These are phyloP conservation scores for Physaria fendleri DNA, from an alignment of 345 rosid genomes.

Conservation along the genomic window DNA sequence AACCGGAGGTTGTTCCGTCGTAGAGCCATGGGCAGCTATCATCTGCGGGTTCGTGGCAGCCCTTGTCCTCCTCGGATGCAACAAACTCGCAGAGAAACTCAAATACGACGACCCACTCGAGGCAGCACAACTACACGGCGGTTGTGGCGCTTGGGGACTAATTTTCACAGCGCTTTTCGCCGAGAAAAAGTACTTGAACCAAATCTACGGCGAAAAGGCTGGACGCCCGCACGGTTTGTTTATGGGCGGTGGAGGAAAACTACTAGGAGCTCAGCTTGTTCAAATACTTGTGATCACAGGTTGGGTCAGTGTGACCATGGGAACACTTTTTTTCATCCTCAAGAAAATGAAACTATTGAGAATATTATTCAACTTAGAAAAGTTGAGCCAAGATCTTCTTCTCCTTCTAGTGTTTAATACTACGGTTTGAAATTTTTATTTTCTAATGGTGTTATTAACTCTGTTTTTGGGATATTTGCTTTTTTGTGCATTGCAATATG, in stretches of 20 bases:
- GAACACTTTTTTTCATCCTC: slow-evolving; percentile 50
- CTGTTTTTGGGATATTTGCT: background rate
- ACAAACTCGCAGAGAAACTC: slow-evolving; percentile 46
- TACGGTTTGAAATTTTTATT: slow-evolving; percentile 8
- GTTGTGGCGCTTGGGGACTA: slow-evolving; percentile 78
- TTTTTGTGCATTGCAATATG: slow-evolving; percentile 7
- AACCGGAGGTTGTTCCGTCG: slow-evolving; percentile 74
- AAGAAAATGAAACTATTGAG: slow-evolving; percentile 47
- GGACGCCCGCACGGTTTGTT: slow-evolving; percentile 50
- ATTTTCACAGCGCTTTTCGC: slow-evolving; percentile 73
- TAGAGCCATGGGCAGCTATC: slow-evolving; percentile 82
- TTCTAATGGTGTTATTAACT: background rate
- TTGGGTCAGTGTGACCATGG: slow-evolving; percentile 82
- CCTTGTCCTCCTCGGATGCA: slow-evolving; percentile 51
- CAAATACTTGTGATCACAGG: slow-evolving; percentile 48
- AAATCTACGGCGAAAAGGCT: slow-evolving; percentile 38
- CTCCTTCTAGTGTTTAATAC: slow-evolving; percentile 14
- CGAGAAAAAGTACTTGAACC: slow-evolving; percentile 34
- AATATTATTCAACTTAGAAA: slow-evolving; percentile 33
- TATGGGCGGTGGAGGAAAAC: slow-evolving; percentile 75
- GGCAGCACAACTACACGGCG: slow-evolving; percentile 76
- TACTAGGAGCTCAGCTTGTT: slow-evolving; percentile 58
- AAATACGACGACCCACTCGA: slow-evolving; percentile 63
- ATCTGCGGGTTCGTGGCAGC: slow-evolving; percentile 66
- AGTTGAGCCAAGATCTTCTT: slow-evolving; percentile 34